Percentiles rank a stretch among this genome's conserved stretches.
Evolutionary conservation across 768 basidiomycete species (phyloP).

Genomic region (Mycena galericulata): DNA sequence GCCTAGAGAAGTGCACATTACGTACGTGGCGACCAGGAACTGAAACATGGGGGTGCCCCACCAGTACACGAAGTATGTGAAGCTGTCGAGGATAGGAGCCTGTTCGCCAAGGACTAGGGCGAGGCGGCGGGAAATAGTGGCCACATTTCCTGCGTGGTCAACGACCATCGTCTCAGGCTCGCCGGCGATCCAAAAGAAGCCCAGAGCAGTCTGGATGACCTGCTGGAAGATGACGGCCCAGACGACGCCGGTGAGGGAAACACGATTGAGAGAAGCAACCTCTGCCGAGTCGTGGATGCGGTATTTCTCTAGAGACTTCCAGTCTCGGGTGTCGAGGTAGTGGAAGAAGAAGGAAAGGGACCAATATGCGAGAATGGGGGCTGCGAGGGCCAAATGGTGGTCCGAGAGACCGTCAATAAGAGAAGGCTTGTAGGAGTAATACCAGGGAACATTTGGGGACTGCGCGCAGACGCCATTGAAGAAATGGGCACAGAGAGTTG

Average conservation of each 20-base stretch:
- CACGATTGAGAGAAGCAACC: slow-evolving; percentile 79
- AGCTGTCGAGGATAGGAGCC: slow-evolving; percentile 47
- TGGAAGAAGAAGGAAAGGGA: slow-evolving; percentile 82
- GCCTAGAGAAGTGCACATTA: slow-evolving; percentile 36
- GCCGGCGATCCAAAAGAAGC: slow-evolving; percentile 73
- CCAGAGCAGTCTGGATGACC: slow-evolving; percentile 82
- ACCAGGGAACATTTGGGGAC: slow-evolving; percentile 60
- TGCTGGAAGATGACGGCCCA: slow-evolving; percentile 90
- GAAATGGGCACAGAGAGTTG: slow-evolving; percentile 51
- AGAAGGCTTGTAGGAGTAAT: slow-evolving; percentile 59
- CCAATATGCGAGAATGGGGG: slow-evolving; percentile 92
- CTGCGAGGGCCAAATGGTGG: slow-evolving; percentile 73
- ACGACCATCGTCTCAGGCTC: slow-evolving; percentile 44
- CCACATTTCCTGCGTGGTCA: slow-evolving; percentile 57
- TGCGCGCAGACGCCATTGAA: slow-evolving; percentile 52
- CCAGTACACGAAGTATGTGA: slow-evolving; percentile 86
- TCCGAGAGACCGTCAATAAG: slow-evolving; percentile 76
- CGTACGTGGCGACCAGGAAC: slow-evolving; percentile 86
- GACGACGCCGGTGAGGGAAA: slow-evolving; percentile 77
- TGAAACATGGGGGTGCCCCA: slow-evolving; percentile 87
- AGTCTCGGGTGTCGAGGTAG: slow-evolving; percentile 79
- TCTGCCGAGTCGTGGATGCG: slow-evolving; percentile 92
- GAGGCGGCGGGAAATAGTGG: slow-evolving; percentile 55
- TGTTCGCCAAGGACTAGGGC: slow-evolving; percentile 57
- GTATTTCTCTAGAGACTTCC: slow-evolving; percentile 84